A percentile compares a stretch with the other conserved stretches of the same genome.
Conservation (phyloP, 1,284 basidiomycete species). For the Ceratobasidium sp. region DNA sequence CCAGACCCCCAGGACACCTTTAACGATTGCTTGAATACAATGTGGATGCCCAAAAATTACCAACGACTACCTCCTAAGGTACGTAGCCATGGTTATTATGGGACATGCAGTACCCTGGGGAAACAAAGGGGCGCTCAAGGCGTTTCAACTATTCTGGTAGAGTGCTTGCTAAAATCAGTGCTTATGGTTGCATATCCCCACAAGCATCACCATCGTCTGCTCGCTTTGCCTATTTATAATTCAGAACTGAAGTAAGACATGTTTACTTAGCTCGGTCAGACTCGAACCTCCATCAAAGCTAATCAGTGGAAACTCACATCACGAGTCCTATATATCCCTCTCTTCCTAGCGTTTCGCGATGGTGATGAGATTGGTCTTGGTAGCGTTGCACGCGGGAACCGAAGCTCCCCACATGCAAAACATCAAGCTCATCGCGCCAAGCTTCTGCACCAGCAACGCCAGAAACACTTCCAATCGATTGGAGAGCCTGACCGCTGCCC, state of each 20-base stretch:
- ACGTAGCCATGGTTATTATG: too few relatives aligned
- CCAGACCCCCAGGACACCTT: conserved; percentile 13
- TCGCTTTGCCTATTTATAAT: too few relatives aligned
- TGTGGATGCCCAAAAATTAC: conserved; percentile 37
- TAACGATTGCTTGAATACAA: not conserved
- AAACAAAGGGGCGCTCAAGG: too few relatives aligned
- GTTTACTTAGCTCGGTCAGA: conserved; percentile 13
- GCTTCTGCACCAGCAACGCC: conserved; percentile 11
- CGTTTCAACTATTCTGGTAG: too few relatives aligned
- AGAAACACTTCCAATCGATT: conserved; percentile 8
- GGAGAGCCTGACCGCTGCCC: conserved; percentile 18
- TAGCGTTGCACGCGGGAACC: not conserved
- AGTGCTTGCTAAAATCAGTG: too few relatives aligned
- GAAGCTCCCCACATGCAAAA: not conserved
- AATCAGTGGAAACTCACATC: conserved; percentile 33
- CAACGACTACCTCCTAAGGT: conserved; percentile 35
- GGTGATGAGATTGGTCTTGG: conserved; percentile 8
- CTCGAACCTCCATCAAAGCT: conserved; percentile 2
- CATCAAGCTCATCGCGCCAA: conserved; percentile 12
- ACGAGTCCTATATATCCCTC: conserved; percentile 2
- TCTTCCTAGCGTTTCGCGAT: conserved; percentile 19
- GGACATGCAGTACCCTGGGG: too few relatives aligned
- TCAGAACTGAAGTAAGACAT: too few relatives aligned
- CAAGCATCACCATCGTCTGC: too few relatives aligned
- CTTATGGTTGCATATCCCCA: too few relatives aligned